A percentile compares a stretch with the other conserved stretches of the same genome.
phyloP scores from a whole-genome alignment of 768 basidiomycete genomes.

The Albatrellus ellisii region DNA sequence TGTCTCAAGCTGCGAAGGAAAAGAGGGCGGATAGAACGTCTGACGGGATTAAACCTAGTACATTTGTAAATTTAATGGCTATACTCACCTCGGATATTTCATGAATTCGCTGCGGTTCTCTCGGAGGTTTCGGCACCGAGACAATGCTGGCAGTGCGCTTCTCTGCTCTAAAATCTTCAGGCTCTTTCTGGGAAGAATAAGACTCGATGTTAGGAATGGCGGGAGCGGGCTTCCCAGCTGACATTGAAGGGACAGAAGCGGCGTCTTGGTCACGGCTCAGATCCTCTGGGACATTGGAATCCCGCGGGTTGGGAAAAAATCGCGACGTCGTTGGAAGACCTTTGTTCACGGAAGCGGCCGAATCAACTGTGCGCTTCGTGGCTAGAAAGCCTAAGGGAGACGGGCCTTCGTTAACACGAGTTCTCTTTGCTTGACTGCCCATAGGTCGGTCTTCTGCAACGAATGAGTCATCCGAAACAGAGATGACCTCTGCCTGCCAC shows the following conservation, averaged over 20 bases:
- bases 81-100: neutral
- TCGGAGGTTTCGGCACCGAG: neutral
- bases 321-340: neutral
- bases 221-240: neutral
- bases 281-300: too few relatives aligned
- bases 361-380: neutral
- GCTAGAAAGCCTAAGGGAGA: neutral
- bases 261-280: too few relatives aligned
- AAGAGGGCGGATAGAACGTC: neutral
- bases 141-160: neutral
- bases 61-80: neutral
- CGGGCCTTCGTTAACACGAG: neutral
- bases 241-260: too few relatives aligned
- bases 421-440: too few relatives aligned
- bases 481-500: neutral
- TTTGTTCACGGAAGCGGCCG: neutral
- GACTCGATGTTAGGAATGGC: too few relatives aligned
- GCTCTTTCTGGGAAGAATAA: too few relatives aligned
- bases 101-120: neutral
- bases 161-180: too few relatives aligned
- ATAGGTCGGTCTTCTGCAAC: too few relatives aligned
- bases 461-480: too few relatives aligned
- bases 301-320: neutral
- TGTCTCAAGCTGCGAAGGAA: neutral
- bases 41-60: neutral